phyloP scores from a whole-genome alignment of 495 filamentous ascomycete genomes.

The Daldinia childiae region DNA sequence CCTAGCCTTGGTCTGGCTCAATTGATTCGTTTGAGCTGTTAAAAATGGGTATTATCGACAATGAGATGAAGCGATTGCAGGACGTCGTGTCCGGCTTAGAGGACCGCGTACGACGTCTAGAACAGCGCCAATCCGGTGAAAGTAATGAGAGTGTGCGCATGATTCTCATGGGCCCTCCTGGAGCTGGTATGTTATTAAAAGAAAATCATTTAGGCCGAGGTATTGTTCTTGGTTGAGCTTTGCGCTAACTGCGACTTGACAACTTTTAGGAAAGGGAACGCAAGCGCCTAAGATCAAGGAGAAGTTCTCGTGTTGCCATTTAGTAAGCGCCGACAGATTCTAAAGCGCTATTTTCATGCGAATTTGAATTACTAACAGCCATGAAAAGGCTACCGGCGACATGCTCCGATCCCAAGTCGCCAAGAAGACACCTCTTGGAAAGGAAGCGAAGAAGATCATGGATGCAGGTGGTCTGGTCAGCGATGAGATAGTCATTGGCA shows the following conservation, averaged over 20 bases:
- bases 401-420: slow-evolving; percentile 99
- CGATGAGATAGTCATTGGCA: slow-evolving; percentile 98
- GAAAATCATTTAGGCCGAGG: slow-evolving; percentile 2
- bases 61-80: slow-evolving; percentile 79
- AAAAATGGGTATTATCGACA: slow-evolving; percentile 85
- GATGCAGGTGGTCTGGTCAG: slow-evolving; percentile 96
- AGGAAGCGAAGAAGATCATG: slow-evolving; percentile 99
- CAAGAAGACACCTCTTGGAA: slow-evolving; percentile 93
- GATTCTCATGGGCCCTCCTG: slow-evolving; percentile 97
- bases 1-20: slow-evolving; percentile 50
- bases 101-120: slow-evolving; percentile 79
- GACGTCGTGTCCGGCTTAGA: slow-evolving; percentile 85
- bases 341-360: slow-evolving; percentile 14
- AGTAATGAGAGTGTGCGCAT: slow-evolving; percentile 78
- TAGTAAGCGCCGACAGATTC: slow-evolving; percentile 68
- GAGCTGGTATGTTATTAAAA: slow-evolving; percentile 76
- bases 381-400: slow-evolving; percentile 88
- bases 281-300: slow-evolving; percentile 98
- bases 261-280: slow-evolving; percentile 89
- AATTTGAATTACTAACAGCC: slow-evolving; percentile 23
- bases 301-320: slow-evolving; percentile 93
- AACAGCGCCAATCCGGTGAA: slow-evolving; percentile 64
- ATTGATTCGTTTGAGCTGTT: slow-evolving; percentile 44
- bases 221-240: slow-evolving; percentile 7
- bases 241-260: slow-evolving; percentile 45